These are phyloP conservation scores for Ustilago tritici DNA, from an alignment of 1,284 basidiomycete genomes.

Conservation along the genomic window DNA sequence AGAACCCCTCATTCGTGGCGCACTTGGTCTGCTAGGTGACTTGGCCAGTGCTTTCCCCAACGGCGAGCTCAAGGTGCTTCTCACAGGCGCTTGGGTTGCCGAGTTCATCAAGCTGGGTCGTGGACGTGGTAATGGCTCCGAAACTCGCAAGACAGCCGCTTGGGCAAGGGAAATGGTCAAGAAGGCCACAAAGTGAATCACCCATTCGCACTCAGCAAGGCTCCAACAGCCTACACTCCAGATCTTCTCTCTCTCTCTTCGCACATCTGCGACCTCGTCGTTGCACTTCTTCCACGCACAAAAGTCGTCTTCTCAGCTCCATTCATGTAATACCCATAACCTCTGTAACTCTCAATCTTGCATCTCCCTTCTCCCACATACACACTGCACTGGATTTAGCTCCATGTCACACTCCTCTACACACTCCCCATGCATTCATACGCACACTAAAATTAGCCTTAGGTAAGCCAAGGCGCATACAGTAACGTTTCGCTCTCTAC, in stretches of 20 bases:
- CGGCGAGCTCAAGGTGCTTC: constrained; percentile 75
- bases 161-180: constrained; percentile 73
- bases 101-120: constrained; percentile 78
- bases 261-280: neutral
- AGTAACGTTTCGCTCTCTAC: constrained; percentile 3
- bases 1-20: constrained; percentile 81
- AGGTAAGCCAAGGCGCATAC: constrained; percentile 15
- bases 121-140: constrained; percentile 71
- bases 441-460: constrained; percentile 5
- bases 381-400: constrained; percentile 2
- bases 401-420: neutral
- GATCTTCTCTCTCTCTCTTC: neutral
- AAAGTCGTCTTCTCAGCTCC: constrained; percentile 12
- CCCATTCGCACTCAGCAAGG: neutral
- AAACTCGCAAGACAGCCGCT: constrained; percentile 73
- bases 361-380: neutral
- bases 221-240: constrained; percentile 31
- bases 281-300: neutral
- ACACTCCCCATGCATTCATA: constrained; percentile 6
- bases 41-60: constrained; percentile 80
- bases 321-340: constrained; percentile 41
- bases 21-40: constrained; percentile 89
- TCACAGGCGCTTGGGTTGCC: constrained; percentile 85
- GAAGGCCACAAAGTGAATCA: constrained; percentile 47
- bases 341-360: constrained; percentile 3